Evolutionary conservation across 305 asterid species (phyloP), one percentile per base, ranked within the genome.

Genomic region (Caryopteris hybrid): DNA sequence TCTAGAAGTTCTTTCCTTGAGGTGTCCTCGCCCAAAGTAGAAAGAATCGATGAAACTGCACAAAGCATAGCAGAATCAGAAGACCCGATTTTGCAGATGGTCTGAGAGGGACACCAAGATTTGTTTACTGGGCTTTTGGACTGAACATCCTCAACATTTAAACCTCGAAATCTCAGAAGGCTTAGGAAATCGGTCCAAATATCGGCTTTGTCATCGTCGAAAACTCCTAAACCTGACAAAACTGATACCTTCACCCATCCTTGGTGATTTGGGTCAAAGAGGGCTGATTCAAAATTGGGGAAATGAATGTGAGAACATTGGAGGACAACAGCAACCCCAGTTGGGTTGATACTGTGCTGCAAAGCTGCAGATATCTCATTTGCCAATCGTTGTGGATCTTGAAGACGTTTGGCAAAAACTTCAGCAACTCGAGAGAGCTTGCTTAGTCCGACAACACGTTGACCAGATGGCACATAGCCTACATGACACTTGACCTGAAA

Each of bases 391-490:
- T 84, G 91, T 29, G 98, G 98, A 56, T 86, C 85, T 81, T 92
- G 98, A 39, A 92, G 92, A 2, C 95, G 96, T 74, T 92, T 92
- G 1, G 95, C 91, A 29, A 87, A 92, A 51, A 84, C 79, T 61
- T 90, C 95, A 61, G 97, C 90, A 34, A 90, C 98, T 59, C 98
- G 84, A 55, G 97, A 87, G 63, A 92, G 87, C 77, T 92, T 92
- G 87, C 98, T 92, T 50, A 92, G 84, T 74, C 98, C 98, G 12
- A 92, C 85, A 11, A 92, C 96, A 72, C 84, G 79, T 43, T 83
- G 84, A 33, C 92, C 91, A 16, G 92, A 86, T 7, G 98, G 96
- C 31, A 92, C 85, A 54, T 92, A 92, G 36, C 98, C 97, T 14
- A 92, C 82, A 3, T 92, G 97, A 64, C 98, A 92, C 78, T 86